These are phyloP conservation scores for Calycina marina DNA, from an alignment of 2,329 filamentous ascomycete species.

Conservation along the genomic window DNA sequence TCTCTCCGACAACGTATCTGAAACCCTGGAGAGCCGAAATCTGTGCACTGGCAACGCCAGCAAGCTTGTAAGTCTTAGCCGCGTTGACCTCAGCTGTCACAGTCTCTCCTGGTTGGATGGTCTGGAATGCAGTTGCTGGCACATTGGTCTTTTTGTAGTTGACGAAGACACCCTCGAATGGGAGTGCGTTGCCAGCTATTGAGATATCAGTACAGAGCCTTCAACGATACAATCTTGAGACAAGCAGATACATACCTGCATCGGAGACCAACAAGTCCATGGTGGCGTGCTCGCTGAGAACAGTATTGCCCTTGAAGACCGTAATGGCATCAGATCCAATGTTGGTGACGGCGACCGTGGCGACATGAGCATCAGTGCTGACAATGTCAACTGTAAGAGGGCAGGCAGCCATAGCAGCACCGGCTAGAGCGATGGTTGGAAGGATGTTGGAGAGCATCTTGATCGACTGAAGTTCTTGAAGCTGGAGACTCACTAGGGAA, in stretches of 20 bases:
- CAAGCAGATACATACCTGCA: constrained; percentile 6
- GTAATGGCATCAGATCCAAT: constrained; percentile 11
- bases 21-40: constrained; percentile 16
- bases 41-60: constrained; percentile 8
- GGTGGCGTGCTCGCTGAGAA: constrained; percentile 12
- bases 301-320: constrained; percentile 17
- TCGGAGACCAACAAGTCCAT: constrained; percentile 11
- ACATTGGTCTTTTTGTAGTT: constrained; percentile 13
- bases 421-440: constrained; percentile 11
- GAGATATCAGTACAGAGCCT: constrained; percentile 2
- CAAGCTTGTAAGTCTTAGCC: constrained; percentile 14
- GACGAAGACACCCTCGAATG: constrained; percentile 13
- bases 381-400: constrained; percentile 14
- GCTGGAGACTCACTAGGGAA: no score
- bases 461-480: no score
- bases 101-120: constrained; percentile 11
- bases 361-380: constrained; percentile 9
- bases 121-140: constrained; percentile 9
- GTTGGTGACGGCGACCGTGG: constrained; percentile 13
- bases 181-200: constrained; percentile 10
- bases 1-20: constrained; percentile 10
- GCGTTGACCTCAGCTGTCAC: constrained; percentile 12
- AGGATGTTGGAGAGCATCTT: constrained; percentile 15
- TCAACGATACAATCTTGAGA: not conserved
- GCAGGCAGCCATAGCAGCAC: constrained; percentile 12